A percentile compares a stretch with the other conserved stretches of the same genome.
Evolutionary conservation across 2,329 filamentous ascomycete species (phyloP).

Genomic region (Phaeosphaeria sp.): DNA sequence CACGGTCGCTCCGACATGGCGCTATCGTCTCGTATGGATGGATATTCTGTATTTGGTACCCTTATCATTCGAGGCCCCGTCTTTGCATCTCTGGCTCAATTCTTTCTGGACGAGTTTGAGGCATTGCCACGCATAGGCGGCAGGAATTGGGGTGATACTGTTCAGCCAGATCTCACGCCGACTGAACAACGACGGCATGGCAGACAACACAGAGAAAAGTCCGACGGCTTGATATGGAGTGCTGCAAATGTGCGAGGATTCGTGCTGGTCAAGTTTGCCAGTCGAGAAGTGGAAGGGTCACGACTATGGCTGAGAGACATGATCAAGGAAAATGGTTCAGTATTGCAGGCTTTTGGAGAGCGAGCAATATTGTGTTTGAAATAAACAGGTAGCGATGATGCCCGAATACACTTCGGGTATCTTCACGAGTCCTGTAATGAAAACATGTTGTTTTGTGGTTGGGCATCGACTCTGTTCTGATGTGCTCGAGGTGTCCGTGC

Average conservation of each 20-base stretch:
- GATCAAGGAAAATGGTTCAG: conserved; percentile 75
- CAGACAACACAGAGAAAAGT: conserved; percentile 65
- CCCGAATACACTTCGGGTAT: no score
- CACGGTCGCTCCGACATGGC: conserved; percentile 43
- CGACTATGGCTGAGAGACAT: conserved; percentile 80
- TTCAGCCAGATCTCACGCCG: conserved; percentile 43
- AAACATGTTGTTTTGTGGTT: no score
- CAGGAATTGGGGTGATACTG: conserved; percentile 70
- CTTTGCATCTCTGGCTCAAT: conserved; percentile 70
- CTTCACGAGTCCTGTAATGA: no score
- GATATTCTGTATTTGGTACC: conserved; percentile 80
- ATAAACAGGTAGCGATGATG: conserved; percentile 10
- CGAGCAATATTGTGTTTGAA: conserved; percentile 75
- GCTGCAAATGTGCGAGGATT: conserved; percentile 63
- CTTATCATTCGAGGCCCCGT: conserved; percentile 79
- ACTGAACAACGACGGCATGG: conserved; percentile 59
- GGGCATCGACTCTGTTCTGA: no score
- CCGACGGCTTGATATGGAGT: conserved; percentile 46
- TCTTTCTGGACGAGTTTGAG: conserved; percentile 81
- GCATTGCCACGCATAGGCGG: conserved; percentile 81
- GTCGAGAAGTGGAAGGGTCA: conserved; percentile 79
- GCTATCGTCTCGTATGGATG: conserved; percentile 68
- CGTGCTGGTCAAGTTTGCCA: conserved; percentile 90
- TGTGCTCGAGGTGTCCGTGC: no score
- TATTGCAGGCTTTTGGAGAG: conserved; percentile 76